These are phyloP conservation scores for Eustoma russellianum DNA, from an alignment of 257 asterid species.

Conservation along the genomic window DNA sequence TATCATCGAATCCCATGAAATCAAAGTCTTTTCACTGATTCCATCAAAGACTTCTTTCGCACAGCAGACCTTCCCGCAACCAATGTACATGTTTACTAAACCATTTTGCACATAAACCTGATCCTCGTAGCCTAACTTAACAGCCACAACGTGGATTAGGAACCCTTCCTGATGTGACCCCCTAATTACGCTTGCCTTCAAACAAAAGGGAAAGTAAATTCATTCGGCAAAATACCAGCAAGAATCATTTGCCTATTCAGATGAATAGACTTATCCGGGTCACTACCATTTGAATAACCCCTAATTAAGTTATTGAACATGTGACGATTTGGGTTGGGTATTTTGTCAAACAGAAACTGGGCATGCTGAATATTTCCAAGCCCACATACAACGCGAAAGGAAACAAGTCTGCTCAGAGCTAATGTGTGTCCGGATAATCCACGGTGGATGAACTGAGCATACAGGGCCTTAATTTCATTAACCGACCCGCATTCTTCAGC, in stretches of 20 bases:
- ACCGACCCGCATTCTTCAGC: conserved; percentile 12
- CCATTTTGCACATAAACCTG: conserved; percentile 24
- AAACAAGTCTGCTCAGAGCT: conserved; percentile 14
- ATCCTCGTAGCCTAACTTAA: conserved; percentile 18
- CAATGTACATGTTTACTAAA: conserved; percentile 18
- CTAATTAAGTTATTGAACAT: conserved; percentile 24
- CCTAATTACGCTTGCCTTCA: conserved; percentile 12
- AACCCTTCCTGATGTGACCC: conserved; percentile 5
- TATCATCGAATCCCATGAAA: conserved; percentile 55
- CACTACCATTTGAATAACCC: conserved; percentile 3
- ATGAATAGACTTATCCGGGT: conserved; percentile 4
- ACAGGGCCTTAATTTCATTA: conserved; percentile 9
- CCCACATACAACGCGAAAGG: conserved; percentile 12
- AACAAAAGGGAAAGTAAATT: conserved; percentile 23
- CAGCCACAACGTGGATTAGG: conserved; percentile 12
- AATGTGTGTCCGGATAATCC: conserved; percentile 12
- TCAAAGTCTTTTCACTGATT: conserved; percentile 37
- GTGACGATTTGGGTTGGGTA: conserved; percentile 9
- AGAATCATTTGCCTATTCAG: conserved; percentile 14
- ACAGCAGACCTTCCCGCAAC: conserved; percentile 2
- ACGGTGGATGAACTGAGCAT: conserved; percentile 13
- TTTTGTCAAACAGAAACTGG: conserved; percentile 9
- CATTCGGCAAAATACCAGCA: conserved; percentile 14
- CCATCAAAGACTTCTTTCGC: conserved; percentile 39
- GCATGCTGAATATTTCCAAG: conserved; percentile 17